phyloP scores from a whole-genome alignment of 306 rosid genomes.

The Hippophae tibetana region DNA sequence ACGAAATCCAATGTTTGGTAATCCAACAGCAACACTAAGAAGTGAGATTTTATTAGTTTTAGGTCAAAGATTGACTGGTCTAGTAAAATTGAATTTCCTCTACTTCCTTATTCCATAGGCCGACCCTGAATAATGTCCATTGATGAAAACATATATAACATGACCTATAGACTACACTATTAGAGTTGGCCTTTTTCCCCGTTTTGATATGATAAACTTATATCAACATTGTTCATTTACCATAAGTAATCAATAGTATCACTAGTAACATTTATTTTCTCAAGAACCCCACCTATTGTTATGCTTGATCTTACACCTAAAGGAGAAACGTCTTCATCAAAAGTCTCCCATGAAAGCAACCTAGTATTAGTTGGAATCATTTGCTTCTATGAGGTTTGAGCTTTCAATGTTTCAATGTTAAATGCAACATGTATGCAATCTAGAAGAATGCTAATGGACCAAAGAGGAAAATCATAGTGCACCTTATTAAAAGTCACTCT shows the following conservation, averaged over 20 bases:
- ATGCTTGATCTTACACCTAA: constrained; percentile 46
- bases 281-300: constrained; percentile 56
- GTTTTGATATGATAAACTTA: constrained; percentile 66
- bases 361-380: not conserved
- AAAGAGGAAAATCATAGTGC: too few species aligned
- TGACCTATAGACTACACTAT: constrained; percentile 69
- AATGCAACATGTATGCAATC: too few species aligned
- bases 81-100: constrained; percentile 57
- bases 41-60: constrained; percentile 65
- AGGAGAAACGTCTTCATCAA: constrained; percentile 64
- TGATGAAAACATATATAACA: constrained; percentile 78
- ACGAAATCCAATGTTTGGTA: too few species aligned
- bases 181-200: constrained; percentile 57
- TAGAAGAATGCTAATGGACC: too few species aligned
- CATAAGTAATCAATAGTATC: constrained; percentile 83
- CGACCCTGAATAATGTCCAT: constrained; percentile 78
- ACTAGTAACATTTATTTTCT: constrained; percentile 71
- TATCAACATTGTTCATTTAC: constrained; percentile 74
- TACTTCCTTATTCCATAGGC: constrained; percentile 66
- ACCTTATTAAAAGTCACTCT: too few species aligned
- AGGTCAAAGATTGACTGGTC: constrained; percentile 47
- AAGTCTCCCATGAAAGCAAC: constrained; percentile 67
- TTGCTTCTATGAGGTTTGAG: too few species aligned
- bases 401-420: too few species aligned
- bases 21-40: too few species aligned